A percentile compares a stretch with the other conserved stretches of the same genome.
Evolutionary conservation across 768 basidiomycete genomes (phyloP).

Genomic region (Inosperma sp.): DNA sequence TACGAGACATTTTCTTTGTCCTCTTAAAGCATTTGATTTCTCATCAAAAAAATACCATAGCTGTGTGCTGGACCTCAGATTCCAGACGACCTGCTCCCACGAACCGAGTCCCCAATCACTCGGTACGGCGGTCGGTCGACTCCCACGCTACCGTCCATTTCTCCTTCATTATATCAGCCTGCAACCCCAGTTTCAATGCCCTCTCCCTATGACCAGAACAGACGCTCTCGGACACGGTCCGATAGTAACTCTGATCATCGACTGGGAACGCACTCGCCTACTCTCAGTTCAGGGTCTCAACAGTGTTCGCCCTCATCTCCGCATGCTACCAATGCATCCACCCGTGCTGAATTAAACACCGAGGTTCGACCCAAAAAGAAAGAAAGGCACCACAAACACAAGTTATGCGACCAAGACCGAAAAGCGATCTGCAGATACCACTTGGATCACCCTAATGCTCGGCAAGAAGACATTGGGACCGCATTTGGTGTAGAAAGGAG

Average conservation of each 20-base stretch:
- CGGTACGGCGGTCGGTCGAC: background rate
- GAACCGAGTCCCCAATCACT: slow-evolving; percentile 3
- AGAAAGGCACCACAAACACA: slow-evolving; percentile 61
- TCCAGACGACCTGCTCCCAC: background rate
- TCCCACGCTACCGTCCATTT: slow-evolving; percentile 19
- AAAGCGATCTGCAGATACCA: slow-evolving; percentile 71
- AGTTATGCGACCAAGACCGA: slow-evolving; percentile 70
- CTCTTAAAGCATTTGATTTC: background rate
- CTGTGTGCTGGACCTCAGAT: background rate
- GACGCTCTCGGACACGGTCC: slow-evolving; percentile 44
- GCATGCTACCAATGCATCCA: background rate
- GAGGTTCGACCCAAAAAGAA: slow-evolving; percentile 14
- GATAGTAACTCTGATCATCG: slow-evolving; percentile 36
- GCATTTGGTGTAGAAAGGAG: slow-evolving; percentile 80
- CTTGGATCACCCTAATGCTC: slow-evolving; percentile 55
- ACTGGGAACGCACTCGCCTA: slow-evolving; percentile 64
- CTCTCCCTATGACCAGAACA: slow-evolving; percentile 36
- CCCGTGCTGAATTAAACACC: background rate
- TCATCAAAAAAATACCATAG: background rate
- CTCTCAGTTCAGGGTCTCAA: slow-evolving; percentile 52
- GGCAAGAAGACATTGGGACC: slow-evolving; percentile 82
- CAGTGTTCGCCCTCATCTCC: slow-evolving; percentile 18
- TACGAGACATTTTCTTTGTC: background rate
- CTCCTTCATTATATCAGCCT: slow-evolving; percentile 41
- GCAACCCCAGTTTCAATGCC: slow-evolving; percentile 43